Conservation (phyloP, 192 early-diverging fungal genomes). For the Coemansia sp. region DNA sequence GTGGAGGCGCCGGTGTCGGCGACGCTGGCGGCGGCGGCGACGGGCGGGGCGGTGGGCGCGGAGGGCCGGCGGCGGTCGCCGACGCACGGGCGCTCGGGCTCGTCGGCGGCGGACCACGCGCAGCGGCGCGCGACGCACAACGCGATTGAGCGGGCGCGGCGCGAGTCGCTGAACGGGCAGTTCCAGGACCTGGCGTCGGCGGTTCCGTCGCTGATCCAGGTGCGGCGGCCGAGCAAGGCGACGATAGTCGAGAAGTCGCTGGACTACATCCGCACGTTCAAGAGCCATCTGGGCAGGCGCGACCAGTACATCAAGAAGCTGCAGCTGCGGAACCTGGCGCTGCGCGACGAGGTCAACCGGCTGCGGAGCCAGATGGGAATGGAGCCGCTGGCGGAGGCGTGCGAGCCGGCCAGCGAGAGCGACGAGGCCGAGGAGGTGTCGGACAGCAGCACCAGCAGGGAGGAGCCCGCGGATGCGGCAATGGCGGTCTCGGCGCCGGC, state of each 20-base stretch:
- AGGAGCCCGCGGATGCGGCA: constrained; percentile 1
- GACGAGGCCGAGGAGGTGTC: background rate
- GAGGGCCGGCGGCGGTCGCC: constrained; percentile 45
- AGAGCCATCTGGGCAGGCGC: constrained; percentile 41
- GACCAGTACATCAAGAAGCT: constrained; percentile 50
- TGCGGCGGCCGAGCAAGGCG: constrained; percentile 75
- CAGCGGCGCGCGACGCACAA: constrained; percentile 77
- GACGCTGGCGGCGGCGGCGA: constrained; percentile 21
- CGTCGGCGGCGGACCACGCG: constrained; percentile 31
- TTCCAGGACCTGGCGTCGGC: constrained; percentile 80
- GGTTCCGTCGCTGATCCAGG: constrained; percentile 65
- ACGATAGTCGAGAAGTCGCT: constrained; percentile 76
- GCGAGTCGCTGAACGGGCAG: constrained; percentile 73
- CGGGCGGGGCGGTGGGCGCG: constrained; percentile 23
- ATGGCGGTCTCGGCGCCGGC: background rate
- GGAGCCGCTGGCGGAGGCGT: constrained; percentile 40
- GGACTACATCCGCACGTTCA: constrained; percentile 58
- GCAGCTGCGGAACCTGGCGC: constrained; percentile 52
- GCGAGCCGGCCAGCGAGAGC: constrained; percentile 5
- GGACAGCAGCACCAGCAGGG: constrained; percentile 2
- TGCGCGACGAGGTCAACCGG: constrained; percentile 61
- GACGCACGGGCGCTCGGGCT: constrained; percentile 4
- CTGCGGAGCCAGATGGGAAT: constrained; percentile 57
- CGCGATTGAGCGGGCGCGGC: constrained; percentile 73
- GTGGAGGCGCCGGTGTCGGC: constrained; percentile 12